Conservation (phyloP, 768 basidiomycete genomes). For the Mrakia hoshinonis region DNA sequence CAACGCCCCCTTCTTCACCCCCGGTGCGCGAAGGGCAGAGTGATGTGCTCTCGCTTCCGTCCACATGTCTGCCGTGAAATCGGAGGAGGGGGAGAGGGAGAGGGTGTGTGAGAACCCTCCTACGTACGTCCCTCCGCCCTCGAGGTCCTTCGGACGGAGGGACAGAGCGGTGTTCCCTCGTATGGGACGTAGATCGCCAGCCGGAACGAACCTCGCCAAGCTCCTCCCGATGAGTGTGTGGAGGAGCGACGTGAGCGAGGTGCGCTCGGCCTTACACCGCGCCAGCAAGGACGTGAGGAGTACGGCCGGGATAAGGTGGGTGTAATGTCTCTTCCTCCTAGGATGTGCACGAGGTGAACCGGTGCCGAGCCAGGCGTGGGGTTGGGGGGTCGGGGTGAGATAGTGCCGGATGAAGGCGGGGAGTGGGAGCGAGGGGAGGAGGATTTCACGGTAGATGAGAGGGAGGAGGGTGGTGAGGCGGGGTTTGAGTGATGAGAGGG, state of each 20-base stretch:
- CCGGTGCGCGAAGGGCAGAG: not conserved
- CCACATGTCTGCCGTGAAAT: not conserved
- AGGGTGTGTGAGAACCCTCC: not conserved
- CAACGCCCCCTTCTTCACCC: not conserved
- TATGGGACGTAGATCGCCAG: not conserved
- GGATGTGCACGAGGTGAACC: not conserved
- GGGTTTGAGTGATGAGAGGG: not conserved
- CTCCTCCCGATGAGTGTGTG: not conserved
- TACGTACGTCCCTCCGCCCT: not conserved
- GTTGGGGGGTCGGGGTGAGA: not conserved
- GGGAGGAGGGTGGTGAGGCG: not conserved
- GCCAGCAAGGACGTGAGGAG: not conserved
- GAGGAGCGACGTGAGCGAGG: not conserved
- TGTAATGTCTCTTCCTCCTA: constrained; percentile 1
- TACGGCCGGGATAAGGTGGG: not conserved
- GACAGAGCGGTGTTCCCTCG: not conserved
- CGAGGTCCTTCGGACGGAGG: not conserved
- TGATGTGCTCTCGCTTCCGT: not conserved
- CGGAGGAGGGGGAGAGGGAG: not conserved
- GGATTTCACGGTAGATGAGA: not conserved
- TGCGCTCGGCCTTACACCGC: not conserved
- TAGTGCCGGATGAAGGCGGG: not conserved
- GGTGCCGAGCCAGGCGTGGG: not conserved
- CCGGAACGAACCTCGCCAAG: not conserved
- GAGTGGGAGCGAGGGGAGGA: not conserved